A percentile compares a stretch with the other conserved stretches of the same genome.
Evolutionary conservation across 176 grass and related monocot genomes (phyloP).

Genomic region (Secale cereale): DNA sequence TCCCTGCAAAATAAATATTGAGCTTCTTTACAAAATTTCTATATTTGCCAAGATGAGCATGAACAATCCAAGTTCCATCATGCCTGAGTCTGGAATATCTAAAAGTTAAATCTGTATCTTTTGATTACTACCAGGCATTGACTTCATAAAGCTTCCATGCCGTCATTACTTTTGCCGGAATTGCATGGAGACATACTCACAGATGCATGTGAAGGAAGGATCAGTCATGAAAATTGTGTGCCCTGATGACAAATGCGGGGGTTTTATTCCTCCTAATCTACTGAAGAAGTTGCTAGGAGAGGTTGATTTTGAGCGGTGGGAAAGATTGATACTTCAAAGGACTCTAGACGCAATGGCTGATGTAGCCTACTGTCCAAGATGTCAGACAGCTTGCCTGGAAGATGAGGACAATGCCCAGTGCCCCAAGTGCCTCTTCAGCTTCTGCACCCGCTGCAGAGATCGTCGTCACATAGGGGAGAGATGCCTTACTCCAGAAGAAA

Average conservation of each 20-base stretch:
- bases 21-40: neutral
- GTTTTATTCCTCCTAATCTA: constrained; percentile 47
- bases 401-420: constrained; percentile 56
- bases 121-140: constrained; percentile 28
- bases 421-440: constrained; percentile 57
- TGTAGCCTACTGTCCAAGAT: constrained; percentile 57
- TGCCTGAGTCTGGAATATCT: neutral
- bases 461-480: constrained; percentile 43
- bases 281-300: constrained; percentile 48
- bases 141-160: constrained; percentile 56
- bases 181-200: constrained; percentile 58
- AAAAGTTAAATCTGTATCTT: neutral
- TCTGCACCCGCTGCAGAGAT: constrained; percentile 41
- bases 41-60: neutral
- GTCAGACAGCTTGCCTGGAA: constrained; percentile 52
- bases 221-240: constrained; percentile 49
- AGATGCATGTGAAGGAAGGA: constrained; percentile 59
- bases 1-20: neutral
- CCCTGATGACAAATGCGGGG: constrained; percentile 36
- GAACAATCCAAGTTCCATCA: neutral
- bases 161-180: constrained; percentile 48
- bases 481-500: constrained; percentile 51
- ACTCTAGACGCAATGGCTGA: constrained; percentile 55
- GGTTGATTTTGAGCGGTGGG: constrained; percentile 53
- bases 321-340: constrained; percentile 47